Evolutionary conservation across 1,139 yeast species (phyloP).

Genomic region (Saccharomyces hybrid): DNA sequence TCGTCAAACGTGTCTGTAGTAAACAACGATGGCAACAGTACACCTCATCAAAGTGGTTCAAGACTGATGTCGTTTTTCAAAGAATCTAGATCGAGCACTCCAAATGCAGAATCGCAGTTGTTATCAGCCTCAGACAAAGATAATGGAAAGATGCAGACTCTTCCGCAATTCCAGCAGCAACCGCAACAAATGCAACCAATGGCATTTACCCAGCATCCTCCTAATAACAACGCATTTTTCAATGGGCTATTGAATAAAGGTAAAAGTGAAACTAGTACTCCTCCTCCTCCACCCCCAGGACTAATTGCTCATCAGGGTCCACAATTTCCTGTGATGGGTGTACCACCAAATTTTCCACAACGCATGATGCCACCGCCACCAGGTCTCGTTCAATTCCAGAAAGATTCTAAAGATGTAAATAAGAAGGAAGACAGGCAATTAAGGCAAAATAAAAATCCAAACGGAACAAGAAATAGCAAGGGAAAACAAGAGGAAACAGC

Average conservation of each 20-base stretch:
- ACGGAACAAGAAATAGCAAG: conserved; percentile 3
- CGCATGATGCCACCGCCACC: conserved; percentile 22
- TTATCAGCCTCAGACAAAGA: conserved; percentile 5
- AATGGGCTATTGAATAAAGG: conserved; percentile 27
- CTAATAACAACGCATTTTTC: conserved; percentile 24
- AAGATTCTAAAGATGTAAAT: not conserved
- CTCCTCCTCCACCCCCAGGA: conserved; percentile 11
- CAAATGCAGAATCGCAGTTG: conserved; percentile 5
- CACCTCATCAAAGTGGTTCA: conserved; percentile 19
- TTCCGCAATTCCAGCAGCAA: conserved; percentile 7
- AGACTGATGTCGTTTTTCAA: conserved; percentile 28
- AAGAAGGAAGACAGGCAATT: conserved; percentile 15
- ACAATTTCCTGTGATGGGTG: conserved; percentile 5
- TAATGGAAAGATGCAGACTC: conserved; percentile 7
- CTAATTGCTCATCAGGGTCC: conserved; percentile 8
- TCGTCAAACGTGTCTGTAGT: conserved; percentile 6
- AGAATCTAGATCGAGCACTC: conserved; percentile 5
- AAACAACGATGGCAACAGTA: conserved; percentile 2
- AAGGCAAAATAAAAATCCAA: conserved; percentile 29
- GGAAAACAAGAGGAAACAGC: conserved; percentile 2
- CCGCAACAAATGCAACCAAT: conserved; percentile 7
- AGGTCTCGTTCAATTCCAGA: conserved; percentile 3
- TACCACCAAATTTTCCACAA: conserved; percentile 12
- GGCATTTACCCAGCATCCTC: conserved; percentile 9
- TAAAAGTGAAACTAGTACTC: conserved; percentile 8